Evolutionary conservation across 768 basidiomycete genomes (phyloP), one percentile per base, ranked within the genome.

Genomic region (Russula griseocarnosa): DNA sequence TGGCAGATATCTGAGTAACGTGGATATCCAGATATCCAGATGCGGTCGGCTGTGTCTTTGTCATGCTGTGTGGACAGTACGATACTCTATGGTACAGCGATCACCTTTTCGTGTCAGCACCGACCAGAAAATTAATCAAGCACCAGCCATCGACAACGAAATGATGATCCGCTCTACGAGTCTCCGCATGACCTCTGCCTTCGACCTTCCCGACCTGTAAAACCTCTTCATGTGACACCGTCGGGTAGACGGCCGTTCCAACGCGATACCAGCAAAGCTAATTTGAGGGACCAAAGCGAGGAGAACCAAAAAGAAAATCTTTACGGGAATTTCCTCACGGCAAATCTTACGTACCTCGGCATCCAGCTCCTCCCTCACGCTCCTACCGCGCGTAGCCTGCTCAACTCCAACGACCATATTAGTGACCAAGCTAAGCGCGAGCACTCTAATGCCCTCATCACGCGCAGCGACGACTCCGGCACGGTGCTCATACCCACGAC

Each of bases 401-500:
- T 90, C 85, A 51, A 92, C 50, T 24, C 64, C 64, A 20, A 52
- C 86, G 13, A 95, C 94, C 70, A 81, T 79, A 75, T 95, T 95
- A 30, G 92, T 94, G 30, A 93, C 89, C 61, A 95, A 79, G 68
- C 89, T 93, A 49, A 95, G 76, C 5, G 89, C 92, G 74, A 90
- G 78, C 57, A 89, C 84, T 59, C 89, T 81, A 60, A 95, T 68
- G 0, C 86, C 88, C 70, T 86, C 88, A 71, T 92, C 86, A 54
- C 84, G 75, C 10, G 88, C 93, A 0, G 85, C 88, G 26, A 94
- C 77, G 28, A 95, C 93, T 95, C 93, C 0, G 92, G 93, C 18
- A 94, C 83, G 0, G 94, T 95, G 68, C 90, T 92, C 93, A 95
- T 95, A 2, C 93, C 93, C 2, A 94, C 93, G n/a, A 94, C 88